Conservation (phyloP, 306 rosid genomes). For the Cicer judaicum region DNA sequence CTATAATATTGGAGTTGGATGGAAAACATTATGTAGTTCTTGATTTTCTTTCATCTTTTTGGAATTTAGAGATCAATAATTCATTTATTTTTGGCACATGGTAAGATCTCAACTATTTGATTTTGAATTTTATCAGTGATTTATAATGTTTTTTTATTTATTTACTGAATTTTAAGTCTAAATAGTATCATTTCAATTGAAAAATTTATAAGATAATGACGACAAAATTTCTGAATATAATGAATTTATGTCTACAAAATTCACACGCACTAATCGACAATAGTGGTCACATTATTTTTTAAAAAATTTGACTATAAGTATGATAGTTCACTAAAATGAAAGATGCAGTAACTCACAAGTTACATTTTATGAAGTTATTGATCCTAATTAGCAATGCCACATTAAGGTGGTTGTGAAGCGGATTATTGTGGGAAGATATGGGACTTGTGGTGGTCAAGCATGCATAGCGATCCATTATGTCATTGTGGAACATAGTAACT, state of each 20-base stretch:
- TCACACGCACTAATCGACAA: too few relatives aligned
- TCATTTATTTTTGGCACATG: neutral
- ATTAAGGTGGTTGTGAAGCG: slow-evolving; percentile 61
- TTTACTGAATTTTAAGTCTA: too few relatives aligned
- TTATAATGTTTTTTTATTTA: neutral
- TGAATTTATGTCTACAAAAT: too few relatives aligned
- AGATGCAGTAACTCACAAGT: neutral
- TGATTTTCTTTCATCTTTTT: slow-evolving; percentile 68
- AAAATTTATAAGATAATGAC: too few relatives aligned
- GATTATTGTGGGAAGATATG: slow-evolving; percentile 66
- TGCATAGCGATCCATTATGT: slow-evolving; percentile 77
- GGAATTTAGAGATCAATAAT: slow-evolving; percentile 53
- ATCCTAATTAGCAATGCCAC: neutral
- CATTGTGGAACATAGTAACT: slow-evolving; percentile 57
- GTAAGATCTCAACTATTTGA: too few relatives aligned
- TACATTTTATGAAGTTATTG: slow-evolving; percentile 7
- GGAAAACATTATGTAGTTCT: slow-evolving; percentile 79
- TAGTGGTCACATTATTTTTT: too few relatives aligned
- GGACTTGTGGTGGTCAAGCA: slow-evolving; percentile 81
- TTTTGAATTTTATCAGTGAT: too few relatives aligned
- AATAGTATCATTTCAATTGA: too few relatives aligned
- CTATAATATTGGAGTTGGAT: slow-evolving; percentile 72
- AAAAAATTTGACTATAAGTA: too few relatives aligned
- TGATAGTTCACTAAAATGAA: neutral
- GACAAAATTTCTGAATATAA: too few relatives aligned